Conservation (phyloP, 768 basidiomycete species). For the Boletus barrowsii region DNA sequence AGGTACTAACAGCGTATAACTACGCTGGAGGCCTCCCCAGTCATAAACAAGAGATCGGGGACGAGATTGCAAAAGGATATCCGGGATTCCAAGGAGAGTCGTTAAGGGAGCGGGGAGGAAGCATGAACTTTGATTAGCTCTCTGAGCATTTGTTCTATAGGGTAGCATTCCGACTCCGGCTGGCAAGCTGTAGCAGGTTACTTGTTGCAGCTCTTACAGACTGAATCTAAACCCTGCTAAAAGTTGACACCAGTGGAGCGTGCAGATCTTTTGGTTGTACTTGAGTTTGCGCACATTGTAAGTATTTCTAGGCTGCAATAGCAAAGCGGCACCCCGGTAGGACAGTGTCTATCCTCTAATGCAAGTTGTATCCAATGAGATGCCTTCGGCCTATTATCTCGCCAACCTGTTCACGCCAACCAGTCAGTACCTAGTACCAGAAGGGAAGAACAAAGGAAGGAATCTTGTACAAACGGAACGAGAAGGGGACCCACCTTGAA, state of each 20-base stretch:
- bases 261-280: slow-evolving; percentile 1
- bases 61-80: slow-evolving; percentile 2
- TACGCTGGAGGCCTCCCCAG: neutral
- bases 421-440: slow-evolving; percentile 1
- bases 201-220: too few species aligned
- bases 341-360: slow-evolving; percentile 36
- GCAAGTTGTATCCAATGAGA: slow-evolving; percentile 73
- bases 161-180: too few species aligned
- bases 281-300: slow-evolving; percentile 2
- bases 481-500: slow-evolving; percentile 59
- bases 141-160: too few species aligned
- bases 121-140: too few species aligned
- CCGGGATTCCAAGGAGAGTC: neutral
- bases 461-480: neutral
- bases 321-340: neutral
- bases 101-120: too few species aligned
- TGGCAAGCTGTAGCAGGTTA: too few species aligned
- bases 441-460: neutral
- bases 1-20: slow-evolving; percentile 3
- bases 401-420: slow-evolving; percentile 54
- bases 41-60: slow-evolving; percentile 10
- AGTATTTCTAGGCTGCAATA: slow-evolving; percentile 10
- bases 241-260: neutral
- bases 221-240: too few species aligned
- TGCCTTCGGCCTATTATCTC: slow-evolving; percentile 83